Percentiles rank a stretch among this genome's conserved stretches.
Evolutionary conservation across 1,139 yeast genomes (phyloP).

Genomic region (Groenewaldozyma sp.): DNA sequence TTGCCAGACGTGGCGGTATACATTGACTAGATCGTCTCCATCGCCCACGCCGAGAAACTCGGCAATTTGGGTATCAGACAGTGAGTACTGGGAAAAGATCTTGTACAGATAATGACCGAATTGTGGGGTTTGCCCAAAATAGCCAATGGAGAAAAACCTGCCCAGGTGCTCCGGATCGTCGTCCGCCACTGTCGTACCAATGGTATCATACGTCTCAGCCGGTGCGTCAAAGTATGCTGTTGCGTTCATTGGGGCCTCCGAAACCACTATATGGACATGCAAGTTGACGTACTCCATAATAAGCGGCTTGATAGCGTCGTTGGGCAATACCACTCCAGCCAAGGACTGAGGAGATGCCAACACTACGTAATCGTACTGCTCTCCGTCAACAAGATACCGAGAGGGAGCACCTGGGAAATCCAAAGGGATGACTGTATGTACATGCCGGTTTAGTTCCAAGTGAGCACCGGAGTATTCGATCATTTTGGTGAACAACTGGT

Average conservation of each 20-base stretch:
- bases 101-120: slow-evolving; percentile 32
- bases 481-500: slow-evolving; percentile 33
- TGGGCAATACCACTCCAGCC: slow-evolving; percentile 20
- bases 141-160: neutral
- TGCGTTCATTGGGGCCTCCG: slow-evolving; percentile 15
- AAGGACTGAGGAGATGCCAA: slow-evolving; percentile 35
- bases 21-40: slow-evolving; percentile 5
- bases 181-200: slow-evolving; percentile 23
- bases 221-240: slow-evolving; percentile 14
- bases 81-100: slow-evolving; percentile 28
- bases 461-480: slow-evolving; percentile 29
- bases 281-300: slow-evolving; percentile 25
- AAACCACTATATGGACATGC: slow-evolving; percentile 26
- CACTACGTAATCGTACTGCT: slow-evolving; percentile 33
- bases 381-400: slow-evolving; percentile 19
- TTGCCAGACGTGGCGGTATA: slow-evolving; percentile 14
- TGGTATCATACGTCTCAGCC: slow-evolving; percentile 12
- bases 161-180: neutral
- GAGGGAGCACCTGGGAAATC: neutral
- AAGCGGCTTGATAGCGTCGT: slow-evolving; percentile 10
- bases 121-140: slow-evolving; percentile 2
- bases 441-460: slow-evolving; percentile 24
- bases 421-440: slow-evolving; percentile 16
- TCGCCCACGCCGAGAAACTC: slow-evolving; percentile 9
- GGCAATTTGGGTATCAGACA: slow-evolving; percentile 17